Conservation (phyloP, 176 grass and related monocot species). For the Leersia perrieri region DNA sequence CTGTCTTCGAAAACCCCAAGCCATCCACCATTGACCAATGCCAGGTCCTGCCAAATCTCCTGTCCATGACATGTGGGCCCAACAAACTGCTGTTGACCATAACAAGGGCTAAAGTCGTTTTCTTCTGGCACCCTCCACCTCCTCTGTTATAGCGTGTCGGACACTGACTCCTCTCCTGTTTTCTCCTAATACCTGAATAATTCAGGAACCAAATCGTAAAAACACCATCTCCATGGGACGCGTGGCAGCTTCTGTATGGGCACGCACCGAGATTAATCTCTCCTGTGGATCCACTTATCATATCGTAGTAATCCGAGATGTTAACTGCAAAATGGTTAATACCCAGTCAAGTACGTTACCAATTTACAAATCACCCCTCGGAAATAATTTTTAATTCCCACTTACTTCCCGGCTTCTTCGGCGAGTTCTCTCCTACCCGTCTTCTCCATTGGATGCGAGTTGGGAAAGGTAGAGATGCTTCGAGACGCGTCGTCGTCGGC, state of each 20-base stretch:
- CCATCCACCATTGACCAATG: conserved; percentile 2
- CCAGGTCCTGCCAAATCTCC: background rate
- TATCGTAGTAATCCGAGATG: background rate
- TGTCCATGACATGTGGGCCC: background rate
- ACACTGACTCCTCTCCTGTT: background rate
- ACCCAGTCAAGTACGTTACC: background rate
- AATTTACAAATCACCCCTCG: background rate
- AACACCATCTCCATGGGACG: background rate
- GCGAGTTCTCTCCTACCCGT: background rate
- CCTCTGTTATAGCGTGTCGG: background rate
- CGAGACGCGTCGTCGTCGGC: background rate
- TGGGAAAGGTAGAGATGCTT: background rate
- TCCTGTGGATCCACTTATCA: background rate
- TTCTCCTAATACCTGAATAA: accelerated
- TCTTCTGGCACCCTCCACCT: background rate
- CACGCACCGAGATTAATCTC: background rate
- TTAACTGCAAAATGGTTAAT: background rate
- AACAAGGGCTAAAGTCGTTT: background rate
- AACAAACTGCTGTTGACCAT: background rate
- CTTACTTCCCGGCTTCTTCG: background rate
- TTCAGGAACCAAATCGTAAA: background rate
- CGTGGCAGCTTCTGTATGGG: background rate
- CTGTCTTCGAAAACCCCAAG: background rate
- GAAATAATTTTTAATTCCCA: background rate
- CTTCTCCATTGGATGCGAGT: background rate